These are phyloP conservation scores for Lathyrus oleraceus DNA, from an alignment of 306 rosid genomes.

Conservation along the genomic window DNA sequence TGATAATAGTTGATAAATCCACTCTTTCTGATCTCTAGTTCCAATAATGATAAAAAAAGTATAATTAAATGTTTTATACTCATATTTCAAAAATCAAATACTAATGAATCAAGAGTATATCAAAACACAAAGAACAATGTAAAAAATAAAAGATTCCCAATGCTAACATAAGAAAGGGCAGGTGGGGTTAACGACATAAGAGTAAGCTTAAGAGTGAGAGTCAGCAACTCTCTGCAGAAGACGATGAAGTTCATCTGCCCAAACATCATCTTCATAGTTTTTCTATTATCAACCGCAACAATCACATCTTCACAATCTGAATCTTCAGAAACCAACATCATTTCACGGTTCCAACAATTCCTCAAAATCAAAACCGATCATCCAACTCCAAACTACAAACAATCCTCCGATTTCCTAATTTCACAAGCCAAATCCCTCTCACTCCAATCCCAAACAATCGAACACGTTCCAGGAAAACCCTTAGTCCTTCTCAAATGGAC, in stretches of 20 bases:
- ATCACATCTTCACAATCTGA: slow-evolving; percentile 11
- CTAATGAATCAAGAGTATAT: too few species aligned
- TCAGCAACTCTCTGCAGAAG: background rate
- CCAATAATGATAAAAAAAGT: too few species aligned
- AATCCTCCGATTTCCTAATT: slow-evolving; percentile 60
- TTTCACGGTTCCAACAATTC: slow-evolving; percentile 77
- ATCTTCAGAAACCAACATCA: background rate
- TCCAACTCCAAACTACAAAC: slow-evolving; percentile 64
- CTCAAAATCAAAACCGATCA: slow-evolving; percentile 84
- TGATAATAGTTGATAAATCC: too few species aligned
- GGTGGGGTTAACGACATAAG: too few species aligned
- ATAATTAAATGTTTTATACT: too few species aligned
- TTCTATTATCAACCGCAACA: background rate
- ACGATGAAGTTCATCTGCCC: background rate
- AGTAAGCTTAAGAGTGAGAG: background rate
- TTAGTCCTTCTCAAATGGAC: slow-evolving; percentile 77
- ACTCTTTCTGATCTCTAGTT: too few species aligned
- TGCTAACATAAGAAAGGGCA: too few species aligned
- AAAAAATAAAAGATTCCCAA: too few species aligned
- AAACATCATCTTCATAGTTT: slow-evolving; percentile 13
- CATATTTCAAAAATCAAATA: too few species aligned
- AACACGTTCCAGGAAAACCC: slow-evolving; percentile 68
- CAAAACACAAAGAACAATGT: too few species aligned
- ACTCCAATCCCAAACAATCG: slow-evolving; percentile 64
- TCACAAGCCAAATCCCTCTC: slow-evolving; percentile 63